Base-by-base conservation (phyloP, 805 yeast species). In the Yamadazyma endophytica region DNA sequence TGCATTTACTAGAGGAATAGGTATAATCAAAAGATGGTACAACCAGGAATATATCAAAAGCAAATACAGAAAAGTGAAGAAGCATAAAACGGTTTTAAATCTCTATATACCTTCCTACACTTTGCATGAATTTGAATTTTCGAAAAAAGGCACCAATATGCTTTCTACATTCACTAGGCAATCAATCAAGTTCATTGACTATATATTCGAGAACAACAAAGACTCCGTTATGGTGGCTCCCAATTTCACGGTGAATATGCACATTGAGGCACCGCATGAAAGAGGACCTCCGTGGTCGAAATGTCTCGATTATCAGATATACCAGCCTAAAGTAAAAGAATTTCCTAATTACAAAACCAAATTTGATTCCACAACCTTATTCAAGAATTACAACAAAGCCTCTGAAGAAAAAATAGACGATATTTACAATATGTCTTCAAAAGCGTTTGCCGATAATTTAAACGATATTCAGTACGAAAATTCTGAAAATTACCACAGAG, bases 1-100 rank as follows among this genome's bases (percentile, higher is more conserved):
- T 5, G 79, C 84, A 2, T 65, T 82, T 39, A 76, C 77, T 13
- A 73, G 79, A 33, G 90, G 87, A 2, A 62, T 82, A 26, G 85
- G 84, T 0, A 77, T 76, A 44, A 65, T 82, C 46, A 76, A 75
- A 48, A 58, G 75, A 44, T 82, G 88, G 88, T 63, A 69, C 36
- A 57, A 65, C 29, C 46, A 61, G 41, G 50, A 63, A 29, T 60
- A 56, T 31, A 49, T 61, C 21, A 13, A 20, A 11, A 9, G 13
- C 8, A 17, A 25, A 14, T 21, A 31, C 17, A 14, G 25, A 6
- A 39, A 40, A 9, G 33, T 47, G 7, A 37, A 44, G 6, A 43
- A 45, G 5, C 26, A 37, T 3, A 24, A 31, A 9, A 39, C 58
- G 12, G 28, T 39, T 2, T 51, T 68, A 18, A 55, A 56, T 39